Percentiles rank a stretch among this genome's conserved stretches.
phyloP scores from a whole-genome alignment of 1,284 basidiomycete genomes.

The Sutorius eximius region DNA sequence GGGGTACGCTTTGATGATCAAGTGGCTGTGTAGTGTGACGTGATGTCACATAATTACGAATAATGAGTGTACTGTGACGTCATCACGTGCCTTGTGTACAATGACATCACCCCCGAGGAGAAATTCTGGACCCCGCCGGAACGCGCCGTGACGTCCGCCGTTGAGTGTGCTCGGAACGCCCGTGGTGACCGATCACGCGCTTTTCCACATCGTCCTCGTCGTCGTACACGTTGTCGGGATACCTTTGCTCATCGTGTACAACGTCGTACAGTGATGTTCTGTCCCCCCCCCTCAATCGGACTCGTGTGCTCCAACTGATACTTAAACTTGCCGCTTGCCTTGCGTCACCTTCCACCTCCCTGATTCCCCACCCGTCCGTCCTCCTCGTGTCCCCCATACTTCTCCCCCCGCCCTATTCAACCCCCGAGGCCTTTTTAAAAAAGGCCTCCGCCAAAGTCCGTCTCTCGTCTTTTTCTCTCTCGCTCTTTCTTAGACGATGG shows the following conservation, averaged over 20 bases:
- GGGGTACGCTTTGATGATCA: slow-evolving; percentile 44
- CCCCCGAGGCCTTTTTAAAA: slow-evolving; percentile 20
- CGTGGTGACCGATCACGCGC: slow-evolving; percentile 26
- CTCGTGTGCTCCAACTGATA: slow-evolving; percentile 23
- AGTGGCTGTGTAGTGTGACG: slow-evolving; percentile 17
- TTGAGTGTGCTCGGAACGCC: slow-evolving; percentile 10
- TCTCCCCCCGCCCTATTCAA: slow-evolving; percentile 28
- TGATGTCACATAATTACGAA: slow-evolving; percentile 6
- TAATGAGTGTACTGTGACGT: slow-evolving; percentile 24
- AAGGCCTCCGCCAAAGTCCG: slow-evolving; percentile 28
- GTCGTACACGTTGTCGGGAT: slow-evolving; percentile 22
- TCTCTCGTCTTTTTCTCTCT: slow-evolving; percentile 6
- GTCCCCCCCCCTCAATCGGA: slow-evolving; percentile 12
- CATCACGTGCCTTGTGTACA: slow-evolving; percentile 17
- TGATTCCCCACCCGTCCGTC: slow-evolving; percentile 23
- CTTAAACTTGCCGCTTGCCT: slow-evolving; percentile 14
- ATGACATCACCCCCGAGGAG: slow-evolving; percentile 25
- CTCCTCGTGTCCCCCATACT: slow-evolving; percentile 32
- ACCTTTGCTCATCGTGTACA: slow-evolving; percentile 10
- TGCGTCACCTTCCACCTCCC: slow-evolving; percentile 28
- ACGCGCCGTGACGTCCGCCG: slow-evolving; percentile 27
- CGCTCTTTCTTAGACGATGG: slow-evolving; percentile 26
- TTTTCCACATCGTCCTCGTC: slow-evolving; percentile 12
- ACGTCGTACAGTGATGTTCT: slow-evolving; percentile 21
- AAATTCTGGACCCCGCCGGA: slow-evolving; percentile 33